Conservation (phyloP, 495 filamentous ascomycete genomes). For the Aspergillus olivimuriae region DNA sequence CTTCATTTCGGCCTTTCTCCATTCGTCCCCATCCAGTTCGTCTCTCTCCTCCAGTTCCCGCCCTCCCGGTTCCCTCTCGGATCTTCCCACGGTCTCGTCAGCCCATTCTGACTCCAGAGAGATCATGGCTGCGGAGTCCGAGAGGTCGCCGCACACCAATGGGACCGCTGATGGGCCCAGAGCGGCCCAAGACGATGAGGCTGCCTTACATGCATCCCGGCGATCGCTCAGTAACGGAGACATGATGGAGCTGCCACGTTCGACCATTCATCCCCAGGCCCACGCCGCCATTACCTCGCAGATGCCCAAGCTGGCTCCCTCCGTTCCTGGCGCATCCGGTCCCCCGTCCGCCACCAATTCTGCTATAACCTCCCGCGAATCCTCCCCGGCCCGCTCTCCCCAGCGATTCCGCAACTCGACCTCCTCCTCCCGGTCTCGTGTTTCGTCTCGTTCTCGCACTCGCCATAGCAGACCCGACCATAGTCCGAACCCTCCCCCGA, state of each 20-base stretch:
- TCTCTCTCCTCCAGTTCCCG: constrained; percentile 19
- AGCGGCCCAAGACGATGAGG: constrained; percentile 25
- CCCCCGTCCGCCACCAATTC: constrained; percentile 36
- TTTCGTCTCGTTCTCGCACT: constrained; percentile 56
- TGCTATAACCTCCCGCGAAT: constrained; percentile 44
- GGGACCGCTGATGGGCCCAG: constrained; percentile 29
- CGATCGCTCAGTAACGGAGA: constrained; percentile 28
- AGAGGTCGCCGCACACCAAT: constrained; percentile 37
- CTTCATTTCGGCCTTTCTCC: background rate
- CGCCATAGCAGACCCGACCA: constrained; percentile 62
- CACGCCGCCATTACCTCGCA: constrained; percentile 26
- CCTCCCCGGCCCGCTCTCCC: constrained; percentile 39
- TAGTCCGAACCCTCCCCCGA: constrained; percentile 55
- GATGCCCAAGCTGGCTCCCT: constrained; percentile 32
- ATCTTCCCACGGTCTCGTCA: constrained; percentile 35
- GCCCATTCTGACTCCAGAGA: constrained; percentile 24
- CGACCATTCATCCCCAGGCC: constrained; percentile 23
- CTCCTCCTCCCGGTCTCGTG: constrained; percentile 22
- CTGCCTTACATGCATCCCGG: constrained; percentile 17
- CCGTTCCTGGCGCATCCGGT: constrained; percentile 24
- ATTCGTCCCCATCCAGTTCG: constrained; percentile 15
- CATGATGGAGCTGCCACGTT: constrained; percentile 28
- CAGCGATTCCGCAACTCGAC: constrained; percentile 28
- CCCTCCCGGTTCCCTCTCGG: constrained; percentile 29
- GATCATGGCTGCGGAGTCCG: constrained; percentile 41